phyloP scores from a whole-genome alignment of 1,139 yeast genomes.

The Ashbya aceris region DNA sequence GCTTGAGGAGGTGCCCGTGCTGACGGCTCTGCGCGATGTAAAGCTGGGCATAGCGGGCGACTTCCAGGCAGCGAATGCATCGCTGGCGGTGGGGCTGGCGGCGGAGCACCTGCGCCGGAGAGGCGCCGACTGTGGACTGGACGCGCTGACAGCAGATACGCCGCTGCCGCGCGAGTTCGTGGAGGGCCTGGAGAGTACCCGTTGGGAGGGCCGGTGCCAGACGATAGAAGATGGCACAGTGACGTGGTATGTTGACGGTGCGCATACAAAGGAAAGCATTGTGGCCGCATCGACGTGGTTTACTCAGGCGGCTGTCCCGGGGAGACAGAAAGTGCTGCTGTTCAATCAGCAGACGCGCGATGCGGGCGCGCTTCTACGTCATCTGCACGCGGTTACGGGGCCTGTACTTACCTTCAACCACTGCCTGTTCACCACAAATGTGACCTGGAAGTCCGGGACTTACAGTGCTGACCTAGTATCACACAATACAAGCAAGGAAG shows the following conservation, averaged over 20 bases:
- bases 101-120: slow-evolving; percentile 48
- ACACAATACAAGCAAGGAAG: slow-evolving; percentile 67
- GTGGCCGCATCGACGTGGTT: slow-evolving; percentile 79
- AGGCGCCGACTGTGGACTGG: slow-evolving; percentile 31
- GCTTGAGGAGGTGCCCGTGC: slow-evolving; percentile 43
- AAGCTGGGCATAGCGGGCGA: slow-evolving; percentile 78
- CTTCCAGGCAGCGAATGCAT: slow-evolving; percentile 79
- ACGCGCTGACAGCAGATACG: slow-evolving; percentile 11
- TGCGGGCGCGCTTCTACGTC: slow-evolving; percentile 53
- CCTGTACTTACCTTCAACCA: slow-evolving; percentile 47
- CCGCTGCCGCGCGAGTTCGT: slow-evolving; percentile 36
- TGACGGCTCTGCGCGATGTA: slow-evolving; percentile 33
- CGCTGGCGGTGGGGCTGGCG: slow-evolving; percentile 74
- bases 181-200: slow-evolving; percentile 57
- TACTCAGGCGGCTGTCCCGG: slow-evolving; percentile 30
- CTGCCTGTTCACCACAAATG: slow-evolving; percentile 81
- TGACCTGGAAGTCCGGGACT: slow-evolving; percentile 77
- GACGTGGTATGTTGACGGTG: slow-evolving; percentile 88
- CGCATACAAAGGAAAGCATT: slow-evolving; percentile 86
- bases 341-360: slow-evolving; percentile 95
- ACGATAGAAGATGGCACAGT: slow-evolving; percentile 42
- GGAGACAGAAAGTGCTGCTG: slow-evolving; percentile 39
- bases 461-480: slow-evolving; percentile 82
- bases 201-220: slow-evolving; percentile 96
- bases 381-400: slow-evolving; percentile 39